phyloP scores from a whole-genome alignment of 345 rosid genomes.

The Geranium rotundifolium region DNA sequence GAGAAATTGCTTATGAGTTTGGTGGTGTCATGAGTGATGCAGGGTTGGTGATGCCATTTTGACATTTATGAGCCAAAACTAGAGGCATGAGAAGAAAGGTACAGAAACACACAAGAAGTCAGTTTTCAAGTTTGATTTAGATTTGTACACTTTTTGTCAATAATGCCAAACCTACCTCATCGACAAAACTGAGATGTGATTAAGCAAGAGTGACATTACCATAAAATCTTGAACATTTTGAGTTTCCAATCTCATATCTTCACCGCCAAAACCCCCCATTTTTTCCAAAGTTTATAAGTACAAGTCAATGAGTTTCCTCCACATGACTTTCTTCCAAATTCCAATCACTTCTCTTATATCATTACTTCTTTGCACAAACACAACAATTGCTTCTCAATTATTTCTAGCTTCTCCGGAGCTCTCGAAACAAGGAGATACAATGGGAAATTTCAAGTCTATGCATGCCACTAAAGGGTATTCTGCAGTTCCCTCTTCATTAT shows the following conservation, averaged over 20 bases:
- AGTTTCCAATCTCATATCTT: conserved; percentile 10
- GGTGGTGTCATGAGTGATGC: not conserved
- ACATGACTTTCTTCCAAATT: not conserved
- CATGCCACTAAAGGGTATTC: conserved; percentile 13
- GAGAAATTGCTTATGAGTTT: too few species aligned
- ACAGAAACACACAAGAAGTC: too few species aligned
- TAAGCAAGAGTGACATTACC: not conserved
- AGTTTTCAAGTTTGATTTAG: conserved; percentile 17
- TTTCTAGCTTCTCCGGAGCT: not conserved
- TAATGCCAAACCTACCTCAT: conserved; percentile 19
- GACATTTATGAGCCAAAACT: not conserved
- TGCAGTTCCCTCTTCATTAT: too few species aligned
- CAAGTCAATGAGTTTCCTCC: not conserved
- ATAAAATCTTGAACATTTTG: not conserved
- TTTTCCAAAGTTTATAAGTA: not conserved
- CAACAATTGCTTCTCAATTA: too few species aligned
- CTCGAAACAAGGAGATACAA: not conserved
- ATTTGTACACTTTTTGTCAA: conserved; percentile 8
- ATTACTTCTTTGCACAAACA: too few species aligned
- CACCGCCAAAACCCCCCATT: too few species aligned
- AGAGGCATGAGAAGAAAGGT: not conserved
- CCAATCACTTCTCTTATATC: not conserved
- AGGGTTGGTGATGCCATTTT: not conserved
- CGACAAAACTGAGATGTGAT: conserved; percentile 13
- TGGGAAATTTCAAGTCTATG: conserved; percentile 26